Evolutionary conservation across 257 asterid species (phyloP), one percentile per base, ranked within the genome.

Genomic region (Gentiana dahurica): DNA sequence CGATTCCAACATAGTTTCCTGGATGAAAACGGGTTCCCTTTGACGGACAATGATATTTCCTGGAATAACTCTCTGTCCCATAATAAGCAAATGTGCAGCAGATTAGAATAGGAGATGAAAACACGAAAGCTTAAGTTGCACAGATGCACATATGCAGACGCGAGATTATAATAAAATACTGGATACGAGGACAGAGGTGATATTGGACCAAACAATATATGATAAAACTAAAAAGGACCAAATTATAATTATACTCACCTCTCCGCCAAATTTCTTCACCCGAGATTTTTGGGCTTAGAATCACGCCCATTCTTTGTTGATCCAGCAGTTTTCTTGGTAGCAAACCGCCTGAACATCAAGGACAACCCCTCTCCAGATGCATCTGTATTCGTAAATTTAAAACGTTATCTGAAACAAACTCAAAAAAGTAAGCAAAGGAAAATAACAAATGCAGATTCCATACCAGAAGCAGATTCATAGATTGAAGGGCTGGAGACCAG

Each of bases 1-100:
- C 94, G 0, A 84, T 82, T 4, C 94, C 95, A 64, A 91, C 96
- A 36, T 81, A 85, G 53, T 85, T 70, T 36, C 96, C 96, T 0
- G 95, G 96, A 71, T 91, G 95, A 65, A 91, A 91, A 48, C 92
- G 88, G 34, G 96, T 87, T 36, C 96, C 96, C 95, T 87, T 79
- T 87, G 98, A 37, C 95, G 95, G 69, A 90, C 94, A 46, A 90
- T 84, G 64, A 90, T 87, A 50, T 87, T 87, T 61, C 98, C 96
- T 34, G 96, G 95, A 50, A 87, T 81, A 62, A 84, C 95, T 55
- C 85, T 82, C 97, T 90, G 24, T 57, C 82, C 79, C 24, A 24
- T 24, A 66, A 10, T 60, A 46, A 12, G 24, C 24, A 24, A 24
- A 24, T 24, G 24, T 24, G 24, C 24, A 24, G 24, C 24, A 2